Evolutionary conservation across 2,329 filamentous ascomycete species (phyloP), one percentile per base, ranked within the genome.

Genomic region (Beauveria rudraprayagi): DNA sequence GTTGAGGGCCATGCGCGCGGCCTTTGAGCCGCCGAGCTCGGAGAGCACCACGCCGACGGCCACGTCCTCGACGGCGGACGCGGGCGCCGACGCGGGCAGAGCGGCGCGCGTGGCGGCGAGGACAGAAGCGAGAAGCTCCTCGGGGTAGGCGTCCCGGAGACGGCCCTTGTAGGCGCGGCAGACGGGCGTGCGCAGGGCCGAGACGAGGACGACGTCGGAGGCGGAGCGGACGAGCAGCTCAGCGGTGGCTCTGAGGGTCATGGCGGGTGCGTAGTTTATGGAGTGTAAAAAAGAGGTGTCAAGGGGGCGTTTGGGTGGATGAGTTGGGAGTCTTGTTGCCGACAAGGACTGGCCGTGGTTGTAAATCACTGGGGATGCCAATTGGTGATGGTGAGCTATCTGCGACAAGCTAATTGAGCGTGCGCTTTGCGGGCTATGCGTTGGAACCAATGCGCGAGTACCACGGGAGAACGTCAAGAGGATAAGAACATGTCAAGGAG

Each of bases 1-100:
- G 75, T 92, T 89, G 68, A 93, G 84, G 50, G 91, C 91, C 90
- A 95, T 96, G 65, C 92, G 89, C 1, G 89, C 91, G 0, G 92
- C 92, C 79, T 97, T 97, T 67, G 84, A 87, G 62, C 92, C 92
- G 66, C 92, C 92, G 16, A 97, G 88, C 74, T 96, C 92, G 30
- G 91, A 91, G 60, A 97, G 85, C 5, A 97, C 92, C 40, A 91
- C 92, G 66, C 92, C 93, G 61, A 97, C 87, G 65, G 87, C 88
- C 3, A 97, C 84, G 70, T 97, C 93, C 67, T 95, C 81, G 28
- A 71, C 64, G 52, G 81, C 76, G 3, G 82, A 75, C 85, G 90
- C 83, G 63, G 11, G 16, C 94, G 84, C 66, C 85, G 34, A 37
- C 34, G 34, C 85, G 2, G 91, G 89, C 70, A 89, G 88, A 46